Base-by-base conservation (phyloP, 2,329 filamentous ascomycete species). In the Botrytis deweyae region DNA sequence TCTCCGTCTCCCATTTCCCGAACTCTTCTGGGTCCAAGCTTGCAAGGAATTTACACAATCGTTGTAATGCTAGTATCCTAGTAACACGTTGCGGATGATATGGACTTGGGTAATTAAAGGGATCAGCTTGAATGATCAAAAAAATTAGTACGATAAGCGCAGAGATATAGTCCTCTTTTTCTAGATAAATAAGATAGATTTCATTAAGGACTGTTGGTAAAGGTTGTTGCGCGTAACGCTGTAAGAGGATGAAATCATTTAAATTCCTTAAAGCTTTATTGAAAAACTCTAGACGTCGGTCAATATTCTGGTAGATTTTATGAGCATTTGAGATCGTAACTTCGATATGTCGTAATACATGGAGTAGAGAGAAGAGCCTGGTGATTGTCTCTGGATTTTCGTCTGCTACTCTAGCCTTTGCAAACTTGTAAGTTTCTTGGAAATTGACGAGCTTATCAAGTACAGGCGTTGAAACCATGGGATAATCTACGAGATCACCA, bases 21-120 rank as follows among this genome's bases (percentile, higher is more conserved):
- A 68, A 14, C 1, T 42, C 55, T 74, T 77, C 52, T 73, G 76
- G 14, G 81, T 76, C 49, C 76, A 80, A 33, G 79, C 85, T 82
- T 0, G 85, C 85, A 0, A 86, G 86, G 74, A 87, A 84, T 74
- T 85, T 84, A 9, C 90, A 80, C 3, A 89, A 81, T 75, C 87
- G 87, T 63, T 85, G 85, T 25, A 90, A 81, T 64, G 85, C 82
- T 70, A 88, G 82, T 18, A 89, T 78, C 18, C 85, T 84, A 78
- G 87, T 88, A 42, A 88, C 81, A 38, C 89, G 83, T 40, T 83
- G 82, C 0, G 84, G 84, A 65, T 86, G 83, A 77, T 88, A 88
- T 0, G 87, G 86, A 72, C 85, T 84, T 20, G 85, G 82, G 70
- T 84, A 83, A 61, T 84, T 85, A 78, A 86, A 86, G 0, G 88